Conservation (phyloP, 768 basidiomycete species). For the Boletus fagicola region DNA sequence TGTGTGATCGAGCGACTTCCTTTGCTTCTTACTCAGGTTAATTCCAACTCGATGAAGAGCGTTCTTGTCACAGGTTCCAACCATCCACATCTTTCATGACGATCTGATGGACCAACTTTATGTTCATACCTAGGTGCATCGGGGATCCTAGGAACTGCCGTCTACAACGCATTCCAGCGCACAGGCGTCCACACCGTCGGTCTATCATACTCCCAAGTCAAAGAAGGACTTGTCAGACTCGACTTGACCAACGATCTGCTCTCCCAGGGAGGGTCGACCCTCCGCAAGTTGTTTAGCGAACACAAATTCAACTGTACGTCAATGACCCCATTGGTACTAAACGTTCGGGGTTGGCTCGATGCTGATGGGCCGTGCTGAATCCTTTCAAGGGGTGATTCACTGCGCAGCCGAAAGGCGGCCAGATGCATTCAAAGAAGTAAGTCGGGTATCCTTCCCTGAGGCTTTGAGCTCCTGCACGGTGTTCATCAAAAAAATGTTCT, state of each 20-base stretch:
- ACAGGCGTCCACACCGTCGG: conserved; percentile 51
- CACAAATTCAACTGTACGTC: conserved; percentile 70
- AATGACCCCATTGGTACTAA: background rate
- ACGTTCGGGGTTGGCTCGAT: background rate
- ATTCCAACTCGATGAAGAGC: conserved; percentile 37
- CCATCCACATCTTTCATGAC: background rate
- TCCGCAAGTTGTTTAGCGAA: conserved; percentile 52
- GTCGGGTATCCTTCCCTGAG: conserved; percentile 12
- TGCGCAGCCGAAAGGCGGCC: conserved; percentile 94
- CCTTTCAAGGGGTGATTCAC: conserved; percentile 74
- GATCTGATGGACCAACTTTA: conserved; percentile 13
- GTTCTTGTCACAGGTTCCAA: conserved; percentile 55
- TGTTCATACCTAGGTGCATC: conserved; percentile 65
- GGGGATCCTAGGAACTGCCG: conserved; percentile 83
- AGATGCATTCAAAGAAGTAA: conserved; percentile 87
- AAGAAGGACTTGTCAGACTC: conserved; percentile 51
- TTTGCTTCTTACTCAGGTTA: background rate
- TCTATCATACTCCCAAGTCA: conserved; percentile 69
- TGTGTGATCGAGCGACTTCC: background rate
- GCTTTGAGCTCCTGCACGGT: background rate
- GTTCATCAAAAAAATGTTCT: background rate
- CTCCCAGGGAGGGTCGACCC: conserved; percentile 36
- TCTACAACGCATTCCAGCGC: conserved; percentile 62
- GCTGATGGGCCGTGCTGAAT: conserved; percentile 2
- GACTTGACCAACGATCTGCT: conserved; percentile 59